Percentiles rank a stretch among this genome's conserved stretches.
These are phyloP conservation scores for Gelatoporia subvermispora DNA, from an alignment of 768 basidiomycete species.

Conservation along the genomic window DNA sequence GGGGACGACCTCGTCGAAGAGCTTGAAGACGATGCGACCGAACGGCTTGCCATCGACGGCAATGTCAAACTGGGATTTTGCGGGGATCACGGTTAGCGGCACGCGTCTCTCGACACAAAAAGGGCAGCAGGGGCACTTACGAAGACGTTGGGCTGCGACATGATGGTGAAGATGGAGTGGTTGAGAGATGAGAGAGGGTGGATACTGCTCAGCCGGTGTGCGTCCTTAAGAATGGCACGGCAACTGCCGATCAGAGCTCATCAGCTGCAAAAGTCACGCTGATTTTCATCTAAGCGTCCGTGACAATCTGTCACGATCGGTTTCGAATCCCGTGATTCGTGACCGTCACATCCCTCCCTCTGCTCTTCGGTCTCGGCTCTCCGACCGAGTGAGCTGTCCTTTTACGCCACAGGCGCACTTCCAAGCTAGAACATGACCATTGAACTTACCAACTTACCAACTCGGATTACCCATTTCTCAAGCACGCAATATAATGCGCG, in stretches of 20 bases:
- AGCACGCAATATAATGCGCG: too few species aligned
- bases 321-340: conserved; percentile 1
- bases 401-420: too few species aligned
- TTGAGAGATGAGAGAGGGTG: conserved; percentile 12
- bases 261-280: conserved; percentile 17
- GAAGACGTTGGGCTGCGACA: conserved; percentile 38
- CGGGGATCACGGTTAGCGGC: background rate
- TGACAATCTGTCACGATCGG: conserved; percentile 23
- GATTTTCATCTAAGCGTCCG: conserved; percentile 15
- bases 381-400: too few species aligned
- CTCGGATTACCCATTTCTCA: too few species aligned
- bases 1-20: conserved; percentile 77
- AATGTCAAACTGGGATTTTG: conserved; percentile 60
- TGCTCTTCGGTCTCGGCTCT: too few species aligned
- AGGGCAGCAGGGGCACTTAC: conserved; percentile 23
- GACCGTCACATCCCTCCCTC: too few species aligned
- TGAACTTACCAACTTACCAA: too few species aligned
- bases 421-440: too few species aligned
- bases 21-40: conserved; percentile 76
- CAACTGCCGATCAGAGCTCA: conserved; percentile 19
- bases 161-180: conserved; percentile 13
- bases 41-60: conserved; percentile 32
- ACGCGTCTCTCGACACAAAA: background rate
- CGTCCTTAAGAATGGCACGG: conserved; percentile 14
- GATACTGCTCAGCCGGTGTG: conserved; percentile 1